Conservation (phyloP, 306 rosid species). For the Canavalia gladiata region DNA sequence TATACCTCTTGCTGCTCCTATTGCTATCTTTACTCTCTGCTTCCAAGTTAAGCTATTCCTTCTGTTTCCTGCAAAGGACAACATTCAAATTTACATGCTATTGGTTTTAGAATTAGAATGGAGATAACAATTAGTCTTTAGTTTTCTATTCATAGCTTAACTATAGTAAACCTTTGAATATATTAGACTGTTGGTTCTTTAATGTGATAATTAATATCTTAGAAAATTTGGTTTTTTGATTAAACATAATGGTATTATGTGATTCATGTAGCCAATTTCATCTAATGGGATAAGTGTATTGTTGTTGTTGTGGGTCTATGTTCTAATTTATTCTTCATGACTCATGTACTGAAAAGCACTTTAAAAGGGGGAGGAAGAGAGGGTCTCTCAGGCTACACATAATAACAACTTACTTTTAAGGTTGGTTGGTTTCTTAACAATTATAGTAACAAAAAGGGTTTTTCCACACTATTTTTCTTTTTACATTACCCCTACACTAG, state of each 20-base stretch:
- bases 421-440: background rate
- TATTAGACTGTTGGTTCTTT: background rate
- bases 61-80: slow-evolving; percentile 55
- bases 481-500: too few species aligned
- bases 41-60: slow-evolving; percentile 78
- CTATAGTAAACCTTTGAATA: background rate
- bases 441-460: too few species aligned
- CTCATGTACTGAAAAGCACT: background rate
- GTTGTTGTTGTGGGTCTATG: background rate
- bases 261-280: too few species aligned
- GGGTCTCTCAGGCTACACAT: background rate
- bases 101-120: background rate
- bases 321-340: background rate
- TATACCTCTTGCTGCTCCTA: slow-evolving; percentile 85
- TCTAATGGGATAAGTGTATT: too few species aligned
- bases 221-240: too few species aligned
- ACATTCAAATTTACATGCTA: background rate
- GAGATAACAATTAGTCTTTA: background rate
- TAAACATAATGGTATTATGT: too few species aligned
- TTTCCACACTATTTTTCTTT: too few species aligned
- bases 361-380: background rate
- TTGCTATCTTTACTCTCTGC: slow-evolving; percentile 79
- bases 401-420: background rate
- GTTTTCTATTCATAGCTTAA: background rate
- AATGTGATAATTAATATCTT: background rate